Evolutionary conservation across 2,329 filamentous ascomycete species (phyloP).

Genomic region (Pleomassaria siparia): DNA sequence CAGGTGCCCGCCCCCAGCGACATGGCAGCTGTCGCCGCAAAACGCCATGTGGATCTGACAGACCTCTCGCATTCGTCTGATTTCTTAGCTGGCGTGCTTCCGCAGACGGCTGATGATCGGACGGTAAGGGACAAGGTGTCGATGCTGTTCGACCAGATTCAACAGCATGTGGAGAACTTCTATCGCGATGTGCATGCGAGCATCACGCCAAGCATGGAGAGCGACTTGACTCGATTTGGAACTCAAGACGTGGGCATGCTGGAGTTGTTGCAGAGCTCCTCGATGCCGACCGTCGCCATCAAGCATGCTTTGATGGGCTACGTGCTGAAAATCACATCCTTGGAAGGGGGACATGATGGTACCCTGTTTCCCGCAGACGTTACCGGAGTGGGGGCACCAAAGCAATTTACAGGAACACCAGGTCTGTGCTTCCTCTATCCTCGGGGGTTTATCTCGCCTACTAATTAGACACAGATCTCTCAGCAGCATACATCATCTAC

Average conservation of each 20-base stretch:
- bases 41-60: conserved; percentile 6
- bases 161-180: conserved; percentile 32
- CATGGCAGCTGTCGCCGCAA: conserved; percentile 6
- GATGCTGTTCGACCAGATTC: conserved; percentile 28
- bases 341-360: conserved; percentile 11
- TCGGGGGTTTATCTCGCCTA: conserved; percentile 9
- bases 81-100: conserved; percentile 24
- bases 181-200: conserved; percentile 39
- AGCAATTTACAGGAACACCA: conserved; percentile 7
- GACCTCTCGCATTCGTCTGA: conserved; percentile 14
- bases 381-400: conserved; percentile 9
- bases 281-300: conserved; percentile 28
- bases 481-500: conserved; percentile 26
- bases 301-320: conserved; percentile 35
- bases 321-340: conserved; percentile 24
- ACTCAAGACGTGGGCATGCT: conserved; percentile 21
- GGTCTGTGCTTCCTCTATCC: conserved; percentile 4
- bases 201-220: conserved; percentile 36
- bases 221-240: conserved; percentile 30
- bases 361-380: conserved; percentile 31
- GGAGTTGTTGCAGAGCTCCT: conserved; percentile 26
- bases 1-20: conserved; percentile 18
- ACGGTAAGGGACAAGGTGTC: conserved; percentile 23
- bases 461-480: conserved; percentile 11
- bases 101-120: conserved; percentile 23